A percentile compares a stretch with the other conserved stretches of the same genome.
Evolutionary conservation across 148 eudicot species (phyloP).

Genomic region (Fagopyrum tataricum): DNA sequence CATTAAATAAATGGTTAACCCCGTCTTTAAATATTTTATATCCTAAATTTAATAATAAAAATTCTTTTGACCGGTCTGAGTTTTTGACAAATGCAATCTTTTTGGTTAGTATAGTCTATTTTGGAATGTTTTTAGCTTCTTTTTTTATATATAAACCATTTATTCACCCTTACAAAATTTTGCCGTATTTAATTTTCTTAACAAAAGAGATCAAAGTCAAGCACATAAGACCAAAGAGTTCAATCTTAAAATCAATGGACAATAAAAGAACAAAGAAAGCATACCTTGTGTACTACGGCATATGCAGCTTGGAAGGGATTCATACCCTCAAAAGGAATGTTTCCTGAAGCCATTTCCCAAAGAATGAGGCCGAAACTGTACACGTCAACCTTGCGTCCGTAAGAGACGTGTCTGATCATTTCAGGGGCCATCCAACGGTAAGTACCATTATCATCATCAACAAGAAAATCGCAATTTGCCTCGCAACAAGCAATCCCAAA

Average conservation of each 20-base stretch:
- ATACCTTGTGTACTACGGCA: constrained; percentile 77
- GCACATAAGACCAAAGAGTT: too few species aligned
- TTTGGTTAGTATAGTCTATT: too few species aligned
- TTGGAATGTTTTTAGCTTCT: too few species aligned
- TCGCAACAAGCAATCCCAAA: constrained; percentile 91
- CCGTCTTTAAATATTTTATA: too few species aligned
- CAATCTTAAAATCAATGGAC: too few species aligned
- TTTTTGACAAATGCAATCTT: too few species aligned
- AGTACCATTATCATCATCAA: constrained; percentile 84
- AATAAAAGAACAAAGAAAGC: neutral
- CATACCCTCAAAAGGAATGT: constrained; percentile 79
- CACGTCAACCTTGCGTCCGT: constrained; percentile 79
- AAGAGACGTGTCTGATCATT: constrained; percentile 66
- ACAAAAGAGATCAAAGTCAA: neutral
- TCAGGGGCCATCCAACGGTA: constrained; percentile 99
- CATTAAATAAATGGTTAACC: too few species aligned
- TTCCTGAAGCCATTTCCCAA: constrained; percentile 82
- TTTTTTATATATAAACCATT: too few species aligned
- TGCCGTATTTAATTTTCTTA: too few species aligned
- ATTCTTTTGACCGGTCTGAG: too few species aligned
- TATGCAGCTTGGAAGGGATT: constrained; percentile 84
- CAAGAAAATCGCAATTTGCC: constrained; percentile 58
- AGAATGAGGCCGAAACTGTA: constrained; percentile 84
- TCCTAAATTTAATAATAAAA: too few species aligned
- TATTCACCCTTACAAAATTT: too few species aligned